Evolutionary conservation across 495 filamentous ascomycete genomes (phyloP).

Genomic region (Viridothelium virens): DNA sequence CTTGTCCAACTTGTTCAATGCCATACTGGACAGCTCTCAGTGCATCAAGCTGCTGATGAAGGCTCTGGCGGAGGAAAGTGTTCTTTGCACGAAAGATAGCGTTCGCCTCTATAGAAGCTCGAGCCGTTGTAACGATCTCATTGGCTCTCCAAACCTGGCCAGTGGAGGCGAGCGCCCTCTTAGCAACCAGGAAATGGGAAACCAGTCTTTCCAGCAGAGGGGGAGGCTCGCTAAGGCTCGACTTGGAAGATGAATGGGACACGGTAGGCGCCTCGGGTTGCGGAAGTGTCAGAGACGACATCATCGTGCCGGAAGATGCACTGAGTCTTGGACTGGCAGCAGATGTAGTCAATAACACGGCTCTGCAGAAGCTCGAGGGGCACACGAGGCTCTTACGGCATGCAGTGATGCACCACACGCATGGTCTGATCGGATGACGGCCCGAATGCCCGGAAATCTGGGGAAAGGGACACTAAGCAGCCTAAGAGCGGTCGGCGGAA

Average conservation of each 20-base stretch:
- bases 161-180: constrained; percentile 83
- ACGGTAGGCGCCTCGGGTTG: not conserved
- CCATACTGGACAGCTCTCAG: constrained; percentile 58
- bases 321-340: too few species aligned
- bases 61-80: constrained; percentile 61
- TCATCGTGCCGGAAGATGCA: too few species aligned
- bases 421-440: too few species aligned
- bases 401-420: too few species aligned
- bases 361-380: too few species aligned
- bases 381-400: too few species aligned
- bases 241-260: constrained; percentile 24
- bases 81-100: constrained; percentile 71
- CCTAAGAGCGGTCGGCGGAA: too few species aligned
- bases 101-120: constrained; percentile 68
- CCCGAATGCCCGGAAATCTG: too few species aligned
- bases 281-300: too few species aligned
- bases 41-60: constrained; percentile 63
- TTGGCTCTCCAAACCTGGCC: constrained; percentile 78
- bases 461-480: too few species aligned
- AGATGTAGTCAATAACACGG: too few species aligned
- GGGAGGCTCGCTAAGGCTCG: constrained; percentile 27
- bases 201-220: constrained; percentile 59
- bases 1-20: constrained; percentile 46
- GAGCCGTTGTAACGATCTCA: constrained; percentile 71
- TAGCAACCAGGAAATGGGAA: constrained; percentile 74